Base-by-base conservation (phyloP, 2,329 filamentous ascomycete species). In the Arthrobotrys conoides region DNA sequence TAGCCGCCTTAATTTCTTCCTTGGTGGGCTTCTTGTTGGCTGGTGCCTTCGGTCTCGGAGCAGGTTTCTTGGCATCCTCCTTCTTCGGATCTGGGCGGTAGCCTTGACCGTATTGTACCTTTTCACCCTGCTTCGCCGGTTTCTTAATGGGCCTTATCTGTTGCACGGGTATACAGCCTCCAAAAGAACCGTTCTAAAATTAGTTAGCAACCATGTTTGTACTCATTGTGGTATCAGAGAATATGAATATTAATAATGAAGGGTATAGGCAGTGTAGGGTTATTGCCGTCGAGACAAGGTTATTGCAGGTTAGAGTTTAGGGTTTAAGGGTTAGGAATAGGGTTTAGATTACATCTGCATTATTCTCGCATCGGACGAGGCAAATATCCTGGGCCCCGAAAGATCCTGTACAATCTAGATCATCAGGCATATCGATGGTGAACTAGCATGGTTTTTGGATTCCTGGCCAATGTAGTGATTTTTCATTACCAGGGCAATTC, bases 381-480 rank as follows among this genome's bases (percentile, higher is more conserved):
- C 55, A 61, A 14, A 61, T 22, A 8, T 61, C 14, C 16, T n/a
- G 16, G 12, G 38, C 38, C 3, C 38, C 38, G 14, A 36, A 59
- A 1, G 0, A 5, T 12, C 55, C 55, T 12, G 8, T 22, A 10
- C 55, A 61, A 18, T 61, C 16, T 6, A 61, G 6, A 18, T 61
- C 20, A 1, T 5, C 8, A 1, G 55, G 55, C 55, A 61, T 38
- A 6, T 1, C 14, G 5, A 61, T 27, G 6, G 33, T 27, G 12
- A 61, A 44, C 55, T 33, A 61, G 33, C 55, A 61, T 41, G 30
- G n/a, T n/a, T 61, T 61, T 27, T 44, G 33, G 14, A 61, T 27
- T 20, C 55, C 55, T 6, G 55, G 55, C 55, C 55, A 61, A 12
- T 1, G 14, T 0, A 44, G 9, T 9, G 55, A 61, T 2, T 24